phyloP scores from a whole-genome alignment of 352 stramenopile genomes.

The Globisporangium sylvaticum region DNA sequence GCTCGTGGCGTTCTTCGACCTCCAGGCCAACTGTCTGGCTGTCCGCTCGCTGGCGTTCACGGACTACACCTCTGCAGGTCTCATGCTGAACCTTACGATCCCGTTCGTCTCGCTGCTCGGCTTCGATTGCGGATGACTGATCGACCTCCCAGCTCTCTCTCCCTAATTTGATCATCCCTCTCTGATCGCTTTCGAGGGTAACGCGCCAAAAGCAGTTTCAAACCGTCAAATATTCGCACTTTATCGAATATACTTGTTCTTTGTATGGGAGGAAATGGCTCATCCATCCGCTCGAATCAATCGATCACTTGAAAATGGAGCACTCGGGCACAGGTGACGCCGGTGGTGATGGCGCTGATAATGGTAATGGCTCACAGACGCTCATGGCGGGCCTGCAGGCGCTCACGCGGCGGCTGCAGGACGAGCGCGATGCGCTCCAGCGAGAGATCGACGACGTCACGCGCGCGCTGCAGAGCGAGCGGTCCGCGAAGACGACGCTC shows the following conservation, averaged over 20 bases:
- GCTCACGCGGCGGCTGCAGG: constrained; percentile 56
- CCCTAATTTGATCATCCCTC: background rate
- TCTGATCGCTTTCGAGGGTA: background rate
- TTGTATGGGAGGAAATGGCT: background rate
- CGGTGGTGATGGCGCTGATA: background rate
- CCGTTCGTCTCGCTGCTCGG: constrained; percentile 39
- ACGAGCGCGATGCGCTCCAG: constrained; percentile 53
- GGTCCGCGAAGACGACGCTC: constrained; percentile 26
- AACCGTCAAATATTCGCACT: constrained; percentile 5
- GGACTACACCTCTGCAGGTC: constrained; percentile 28
- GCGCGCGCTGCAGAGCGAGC: constrained; percentile 39
- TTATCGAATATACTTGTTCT: background rate
- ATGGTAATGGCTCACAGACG: background rate
- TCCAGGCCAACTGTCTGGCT: constrained; percentile 37
- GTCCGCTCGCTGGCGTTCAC: constrained; percentile 28
- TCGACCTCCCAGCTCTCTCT: background rate
- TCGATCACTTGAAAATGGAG: background rate
- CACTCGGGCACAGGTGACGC: background rate
- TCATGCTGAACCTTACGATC: constrained; percentile 43
- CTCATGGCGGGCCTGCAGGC: constrained; percentile 34
- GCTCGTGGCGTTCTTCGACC: constrained; percentile 37
- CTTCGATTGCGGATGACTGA: too few relatives aligned
- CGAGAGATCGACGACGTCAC: constrained; percentile 47
- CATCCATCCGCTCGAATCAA: background rate
- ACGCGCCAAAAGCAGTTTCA: background rate